These are phyloP conservation scores for Pyrenopolyporus hunteri DNA, from an alignment of 495 filamentous ascomycete species.

Conservation along the genomic window DNA sequence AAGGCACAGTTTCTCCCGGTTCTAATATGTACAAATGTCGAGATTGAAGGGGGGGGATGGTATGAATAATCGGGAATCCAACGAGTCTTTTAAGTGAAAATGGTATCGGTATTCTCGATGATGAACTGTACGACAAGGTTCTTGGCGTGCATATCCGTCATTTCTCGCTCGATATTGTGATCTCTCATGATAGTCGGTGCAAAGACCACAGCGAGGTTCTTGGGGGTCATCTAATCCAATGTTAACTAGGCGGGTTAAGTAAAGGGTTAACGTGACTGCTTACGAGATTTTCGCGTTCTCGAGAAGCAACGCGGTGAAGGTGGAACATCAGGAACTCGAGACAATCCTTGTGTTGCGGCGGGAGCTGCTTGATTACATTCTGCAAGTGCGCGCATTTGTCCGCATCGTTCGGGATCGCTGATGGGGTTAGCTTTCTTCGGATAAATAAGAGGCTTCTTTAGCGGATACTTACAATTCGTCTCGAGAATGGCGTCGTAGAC, in stretches of 20 bases:
- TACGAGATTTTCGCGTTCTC: constrained; percentile 80
- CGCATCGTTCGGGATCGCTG: constrained; percentile 59
- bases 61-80: not conserved
- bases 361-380: constrained; percentile 74
- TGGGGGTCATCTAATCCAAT: constrained; percentile 76
- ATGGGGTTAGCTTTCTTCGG: constrained; percentile 23
- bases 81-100: constrained; percentile 59
- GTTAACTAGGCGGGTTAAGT: constrained; percentile 25
- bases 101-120: constrained; percentile 81
- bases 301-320: constrained; percentile 82
- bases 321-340: constrained; percentile 96
- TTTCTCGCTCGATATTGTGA: constrained; percentile 84
- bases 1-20: not conserved
- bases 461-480: constrained; percentile 61
- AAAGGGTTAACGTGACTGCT: constrained; percentile 22
- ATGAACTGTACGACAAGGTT: constrained; percentile 88
- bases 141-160: constrained; percentile 94
- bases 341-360: constrained; percentile 80
- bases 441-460: not conserved
- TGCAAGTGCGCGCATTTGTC: constrained; percentile 72
- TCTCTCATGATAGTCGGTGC: constrained; percentile 97
- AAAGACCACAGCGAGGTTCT: constrained; percentile 96
- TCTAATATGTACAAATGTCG: constrained; percentile 37
- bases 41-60: constrained; percentile 1
- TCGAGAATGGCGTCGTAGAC: constrained; percentile 91